These are phyloP conservation scores for Podaxis pistillaris DNA, from an alignment of 768 basidiomycete genomes.

Conservation along the genomic window DNA sequence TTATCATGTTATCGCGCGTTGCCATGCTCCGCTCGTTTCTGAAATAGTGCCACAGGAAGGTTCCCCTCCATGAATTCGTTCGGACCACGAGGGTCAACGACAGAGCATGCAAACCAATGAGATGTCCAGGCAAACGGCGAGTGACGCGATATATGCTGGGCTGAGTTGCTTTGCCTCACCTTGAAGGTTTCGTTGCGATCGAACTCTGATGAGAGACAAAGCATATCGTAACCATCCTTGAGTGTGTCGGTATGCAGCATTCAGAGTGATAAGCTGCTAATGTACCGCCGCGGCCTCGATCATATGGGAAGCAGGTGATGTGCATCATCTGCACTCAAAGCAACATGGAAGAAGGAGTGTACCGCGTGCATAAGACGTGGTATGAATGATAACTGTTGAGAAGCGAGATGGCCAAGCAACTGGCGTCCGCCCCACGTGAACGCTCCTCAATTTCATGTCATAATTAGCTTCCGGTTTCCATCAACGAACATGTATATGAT, in stretches of 20 bases:
- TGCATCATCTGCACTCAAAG: background rate
- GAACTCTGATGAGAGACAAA: too few relatives aligned
- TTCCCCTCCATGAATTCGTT: background rate
- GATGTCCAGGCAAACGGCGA: background rate
- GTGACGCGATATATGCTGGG: background rate
- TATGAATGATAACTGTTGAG: background rate
- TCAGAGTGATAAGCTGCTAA: too few relatives aligned
- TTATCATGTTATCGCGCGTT: background rate
- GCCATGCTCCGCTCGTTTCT: background rate
- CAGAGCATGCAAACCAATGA: background rate
- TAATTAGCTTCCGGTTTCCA: too few relatives aligned
- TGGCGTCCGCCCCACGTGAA: background rate
- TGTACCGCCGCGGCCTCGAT: background rate
- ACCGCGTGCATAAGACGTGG: background rate
- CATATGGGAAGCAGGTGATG: background rate
- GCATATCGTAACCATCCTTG: too few relatives aligned
- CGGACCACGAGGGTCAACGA: background rate
- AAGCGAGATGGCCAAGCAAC: background rate
- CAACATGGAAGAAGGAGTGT: background rate
- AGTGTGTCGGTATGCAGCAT: too few relatives aligned
- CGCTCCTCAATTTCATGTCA: background rate
- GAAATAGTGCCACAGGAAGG: background rate
- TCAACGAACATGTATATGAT: too few relatives aligned
- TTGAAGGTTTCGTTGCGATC: too few relatives aligned
- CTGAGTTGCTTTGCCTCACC: background rate